Percentiles rank a stretch among this genome's conserved stretches.
Evolutionary conservation across 139 green algal species (phyloP).

Genomic region (Spirogloea muscicola): DNA sequence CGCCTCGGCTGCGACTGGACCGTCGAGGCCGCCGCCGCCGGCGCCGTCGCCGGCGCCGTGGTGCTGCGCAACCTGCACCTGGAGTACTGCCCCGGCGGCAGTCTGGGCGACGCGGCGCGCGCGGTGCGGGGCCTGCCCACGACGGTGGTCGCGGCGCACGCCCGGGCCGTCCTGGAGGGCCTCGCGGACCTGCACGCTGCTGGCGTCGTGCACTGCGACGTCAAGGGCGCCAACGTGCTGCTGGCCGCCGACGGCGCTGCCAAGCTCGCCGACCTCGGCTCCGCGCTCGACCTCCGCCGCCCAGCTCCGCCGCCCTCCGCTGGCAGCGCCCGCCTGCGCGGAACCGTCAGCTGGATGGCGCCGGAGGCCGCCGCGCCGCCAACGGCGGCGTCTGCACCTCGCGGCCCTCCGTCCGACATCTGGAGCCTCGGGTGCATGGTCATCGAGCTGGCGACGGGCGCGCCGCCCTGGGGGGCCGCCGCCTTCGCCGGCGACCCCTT

Average conservation of each 20-base stretch:
- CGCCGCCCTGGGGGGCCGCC: conserved; percentile 68
- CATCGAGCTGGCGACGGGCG: conserved; percentile 92
- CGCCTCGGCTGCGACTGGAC: neutral
- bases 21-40: neutral
- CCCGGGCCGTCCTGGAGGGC: neutral
- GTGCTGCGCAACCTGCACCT: conserved; percentile 27
- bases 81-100: conserved; percentile 17
- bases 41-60: no score
- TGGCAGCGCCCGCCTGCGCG: conserved; percentile 58
- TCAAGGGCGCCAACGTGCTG: conserved; percentile 18
- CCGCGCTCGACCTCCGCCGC: neutral
- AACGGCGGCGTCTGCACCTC: neutral
- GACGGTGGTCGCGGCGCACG: neutral
- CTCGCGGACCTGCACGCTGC: conserved; percentile 1
- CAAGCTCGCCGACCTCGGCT: conserved; percentile 2
- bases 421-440: conserved; percentile 93
- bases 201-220: conserved; percentile 12
- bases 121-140: neutral
- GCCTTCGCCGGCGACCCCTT: conserved; percentile 51
- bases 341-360: conserved; percentile 96
- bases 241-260: neutral
- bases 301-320: neutral
- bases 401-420: conserved; percentile 69
- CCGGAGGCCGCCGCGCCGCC: conserved; percentile 62
- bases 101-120: conserved; percentile 9